Percentiles rank a stretch among this genome's conserved stretches.
phyloP scores from a whole-genome alignment of 495 filamentous ascomycete genomes.

The Xylaria telfairii region DNA sequence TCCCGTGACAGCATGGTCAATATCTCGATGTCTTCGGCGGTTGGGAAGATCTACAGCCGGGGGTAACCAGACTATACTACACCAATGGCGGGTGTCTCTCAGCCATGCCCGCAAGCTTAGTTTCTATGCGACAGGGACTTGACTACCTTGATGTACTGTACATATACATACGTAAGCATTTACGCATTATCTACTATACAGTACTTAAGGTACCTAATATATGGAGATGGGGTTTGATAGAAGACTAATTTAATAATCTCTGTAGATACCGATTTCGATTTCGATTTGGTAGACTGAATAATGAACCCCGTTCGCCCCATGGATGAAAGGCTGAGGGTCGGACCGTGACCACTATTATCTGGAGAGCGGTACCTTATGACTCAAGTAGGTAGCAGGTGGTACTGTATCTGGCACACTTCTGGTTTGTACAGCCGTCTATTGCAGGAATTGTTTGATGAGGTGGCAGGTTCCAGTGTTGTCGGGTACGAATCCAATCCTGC shows the following conservation, averaged over 20 bases:
- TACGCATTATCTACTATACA: not conserved
- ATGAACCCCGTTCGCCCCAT: not conserved
- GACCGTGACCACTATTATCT: not conserved
- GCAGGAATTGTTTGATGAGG: slow-evolving; percentile 7
- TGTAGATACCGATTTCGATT: not conserved
- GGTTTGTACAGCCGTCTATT: too few relatives aligned
- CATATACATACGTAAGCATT: not conserved
- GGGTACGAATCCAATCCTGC: not conserved
- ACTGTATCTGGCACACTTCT: not conserved
- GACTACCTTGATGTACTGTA: not conserved
- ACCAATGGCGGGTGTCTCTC: not conserved
- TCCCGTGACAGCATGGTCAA: not conserved
- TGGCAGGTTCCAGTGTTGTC: slow-evolving; percentile 11
- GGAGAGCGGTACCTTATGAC: not conserved
- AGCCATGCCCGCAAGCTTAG: not conserved
- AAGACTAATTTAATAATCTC: not conserved
- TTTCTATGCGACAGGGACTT: not conserved
- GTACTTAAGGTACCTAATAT: not conserved
- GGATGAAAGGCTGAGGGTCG: not conserved
- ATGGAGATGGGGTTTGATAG: not conserved
- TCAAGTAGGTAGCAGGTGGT: not conserved
- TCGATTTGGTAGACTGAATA: not conserved
- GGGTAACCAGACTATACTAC: not conserved
- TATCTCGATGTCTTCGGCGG: not conserved
- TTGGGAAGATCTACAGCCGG: slow-evolving; percentile 9